Percentiles rank a stretch among this genome's conserved stretches.
Conservation (phyloP, 225 moss, liverwort and hornwort genomes). For the Bryoerythrophyllum caledonicum region DNA sequence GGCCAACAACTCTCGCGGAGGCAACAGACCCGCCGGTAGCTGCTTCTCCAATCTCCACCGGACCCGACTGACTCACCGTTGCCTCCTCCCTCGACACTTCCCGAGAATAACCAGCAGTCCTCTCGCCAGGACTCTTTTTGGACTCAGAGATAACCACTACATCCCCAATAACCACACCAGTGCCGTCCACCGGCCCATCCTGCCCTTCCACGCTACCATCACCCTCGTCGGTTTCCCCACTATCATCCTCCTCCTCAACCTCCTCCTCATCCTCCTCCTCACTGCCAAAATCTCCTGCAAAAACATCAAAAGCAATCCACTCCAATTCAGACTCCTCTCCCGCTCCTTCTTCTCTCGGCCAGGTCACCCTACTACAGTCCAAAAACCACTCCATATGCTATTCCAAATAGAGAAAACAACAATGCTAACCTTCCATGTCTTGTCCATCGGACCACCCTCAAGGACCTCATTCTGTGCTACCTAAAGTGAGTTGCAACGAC, state of each 20-base stretch:
- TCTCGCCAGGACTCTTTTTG: slow-evolving; percentile 13
- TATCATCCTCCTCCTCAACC: slow-evolving; percentile 37
- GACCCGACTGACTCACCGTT: background rate
- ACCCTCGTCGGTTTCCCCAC: slow-evolving; percentile 23
- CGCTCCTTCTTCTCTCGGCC: background rate
- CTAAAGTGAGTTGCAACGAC: background rate
- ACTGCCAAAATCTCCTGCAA: slow-evolving; percentile 45
- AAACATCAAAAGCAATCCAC: background rate
- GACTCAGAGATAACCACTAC: background rate
- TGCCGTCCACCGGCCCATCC: slow-evolving; percentile 13
- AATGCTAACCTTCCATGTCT: background rate
- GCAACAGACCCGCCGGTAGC: background rate
- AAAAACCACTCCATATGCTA: background rate
- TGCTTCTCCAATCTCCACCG: slow-evolving; percentile 17
- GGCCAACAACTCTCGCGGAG: background rate
- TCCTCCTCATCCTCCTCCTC: slow-evolving; percentile 28
- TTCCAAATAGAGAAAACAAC: background rate
- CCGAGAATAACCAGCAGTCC: background rate
- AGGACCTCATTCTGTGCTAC: background rate
- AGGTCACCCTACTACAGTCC: background rate
- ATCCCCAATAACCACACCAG: background rate
- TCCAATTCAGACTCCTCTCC: background rate
- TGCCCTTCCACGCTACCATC: slow-evolving; percentile 28
- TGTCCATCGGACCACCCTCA: background rate
- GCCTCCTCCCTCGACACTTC: slow-evolving; percentile 5